Conservation (phyloP, 352 stramenopile species). For the Phytopythium chamaehyphon region DNA sequence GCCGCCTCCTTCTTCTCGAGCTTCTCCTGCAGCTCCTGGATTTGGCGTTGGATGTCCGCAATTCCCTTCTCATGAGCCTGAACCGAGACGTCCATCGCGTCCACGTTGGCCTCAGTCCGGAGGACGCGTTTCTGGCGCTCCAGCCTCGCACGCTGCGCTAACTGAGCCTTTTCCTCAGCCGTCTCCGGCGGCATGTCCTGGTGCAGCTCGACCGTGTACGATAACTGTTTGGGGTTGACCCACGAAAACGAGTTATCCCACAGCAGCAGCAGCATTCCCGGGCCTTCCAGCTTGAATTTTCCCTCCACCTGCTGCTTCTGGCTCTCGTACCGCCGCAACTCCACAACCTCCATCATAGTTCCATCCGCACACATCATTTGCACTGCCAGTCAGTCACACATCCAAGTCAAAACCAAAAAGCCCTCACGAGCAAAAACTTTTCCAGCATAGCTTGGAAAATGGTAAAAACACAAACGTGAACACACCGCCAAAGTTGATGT, state of each 20-base stretch:
- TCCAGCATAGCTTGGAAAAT: too few relatives aligned
- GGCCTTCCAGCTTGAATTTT: conserved; percentile 37
- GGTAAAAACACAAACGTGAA: neutral
- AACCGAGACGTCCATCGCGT: conserved; percentile 37
- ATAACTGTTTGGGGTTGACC: conserved; percentile 75
- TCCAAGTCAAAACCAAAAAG: too few relatives aligned
- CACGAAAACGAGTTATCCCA: conserved; percentile 86
- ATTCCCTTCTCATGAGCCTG: conserved; percentile 40
- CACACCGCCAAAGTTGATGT: conserved; percentile 56
- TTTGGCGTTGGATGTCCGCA: conserved; percentile 49
- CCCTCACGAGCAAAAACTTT: too few relatives aligned
- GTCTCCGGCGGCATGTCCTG: conserved; percentile 48
- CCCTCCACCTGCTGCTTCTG: conserved; percentile 47
- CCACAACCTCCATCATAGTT: conserved; percentile 45
- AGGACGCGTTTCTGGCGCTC: conserved; percentile 40
- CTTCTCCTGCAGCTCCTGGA: conserved; percentile 44
- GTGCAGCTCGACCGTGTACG: conserved; percentile 64
- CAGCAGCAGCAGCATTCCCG: conserved; percentile 56
- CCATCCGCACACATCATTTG: conserved; percentile 63
- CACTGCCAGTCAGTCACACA: conserved; percentile 14
- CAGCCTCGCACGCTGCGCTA: conserved; percentile 41
- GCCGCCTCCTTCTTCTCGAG: conserved; percentile 32
- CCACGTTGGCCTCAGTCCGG: conserved; percentile 29
- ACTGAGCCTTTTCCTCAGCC: conserved; percentile 29
- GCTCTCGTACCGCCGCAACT: conserved; percentile 59